Evolutionary conservation across 2,329 filamentous ascomycete species (phyloP).

Genomic region (Penicillium occitanis): DNA sequence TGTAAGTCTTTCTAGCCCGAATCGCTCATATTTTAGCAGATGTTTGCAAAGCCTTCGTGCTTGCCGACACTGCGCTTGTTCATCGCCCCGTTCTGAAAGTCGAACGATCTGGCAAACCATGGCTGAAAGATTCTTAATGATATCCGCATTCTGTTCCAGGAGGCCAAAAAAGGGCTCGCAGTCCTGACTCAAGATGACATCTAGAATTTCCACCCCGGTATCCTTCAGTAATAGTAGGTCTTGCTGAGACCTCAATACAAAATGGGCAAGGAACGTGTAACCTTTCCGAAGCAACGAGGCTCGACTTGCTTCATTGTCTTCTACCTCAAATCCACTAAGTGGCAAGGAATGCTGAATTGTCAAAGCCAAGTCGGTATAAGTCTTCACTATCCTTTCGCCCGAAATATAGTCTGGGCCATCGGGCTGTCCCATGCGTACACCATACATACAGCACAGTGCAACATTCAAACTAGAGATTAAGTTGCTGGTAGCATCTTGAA

Average conservation of each 20-base stretch:
- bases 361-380: constrained; percentile 29
- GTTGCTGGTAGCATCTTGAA: constrained; percentile 40
- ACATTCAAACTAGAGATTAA: constrained; percentile 37
- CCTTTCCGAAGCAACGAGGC: constrained; percentile 35
- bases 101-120: constrained; percentile 38
- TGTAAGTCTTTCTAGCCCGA: constrained; percentile 27
- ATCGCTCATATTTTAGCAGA: constrained; percentile 28
- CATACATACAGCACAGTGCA: constrained; percentile 40
- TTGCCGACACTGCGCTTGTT: constrained; percentile 27
- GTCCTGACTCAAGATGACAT: constrained; percentile 24
- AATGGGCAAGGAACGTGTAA: constrained; percentile 34
- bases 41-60: constrained; percentile 31
- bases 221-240: constrained; percentile 19
- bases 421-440: constrained; percentile 32
- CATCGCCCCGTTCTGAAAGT: constrained; percentile 31
- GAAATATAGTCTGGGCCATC: constrained; percentile 20
- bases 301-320: constrained; percentile 21
- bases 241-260: constrained; percentile 32
- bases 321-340: constrained; percentile 2
- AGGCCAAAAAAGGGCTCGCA: constrained; percentile 34
- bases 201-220: constrained; percentile 14
- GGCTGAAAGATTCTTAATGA: constrained; percentile 36
- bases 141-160: constrained; percentile 32
- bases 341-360: constrained; percentile 29
- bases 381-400: constrained; percentile 29